Evolutionary conservation across 768 basidiomycete genomes (phyloP), one percentile per base, ranked within the genome.

Genomic region (Termitomyces sp.): DNA sequence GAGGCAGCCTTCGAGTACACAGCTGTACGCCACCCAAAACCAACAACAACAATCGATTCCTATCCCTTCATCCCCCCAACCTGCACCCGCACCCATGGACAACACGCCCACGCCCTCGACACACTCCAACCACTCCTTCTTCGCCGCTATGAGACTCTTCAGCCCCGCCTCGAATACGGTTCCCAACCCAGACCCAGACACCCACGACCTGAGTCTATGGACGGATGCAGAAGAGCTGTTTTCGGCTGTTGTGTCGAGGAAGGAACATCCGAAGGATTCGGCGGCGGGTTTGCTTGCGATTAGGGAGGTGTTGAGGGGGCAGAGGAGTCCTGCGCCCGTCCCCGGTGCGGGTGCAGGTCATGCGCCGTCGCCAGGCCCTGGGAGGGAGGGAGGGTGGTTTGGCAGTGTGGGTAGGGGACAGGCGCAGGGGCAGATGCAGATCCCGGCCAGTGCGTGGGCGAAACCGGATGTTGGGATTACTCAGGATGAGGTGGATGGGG

Each of bases 181-280:
- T 35, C 34, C 34, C 34, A 12, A 74, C 42, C 82, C 78, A 0
- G 84, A 88, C 63, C 84, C 86, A 3, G 86, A 88, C 64, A 70
- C 76, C 37, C 84, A 83, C 40, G 79, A 76, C 59, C 72, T 73
- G 0, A 68, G 80, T 3, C 85, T 83, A 84, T 76, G 83, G 0
- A 40, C 9, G 6, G 30, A 43, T 6, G 3, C 52, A 3, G 41
- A 53, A 17, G 88, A 89, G 62, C 63, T 75, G 7, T 85, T 76
- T 60, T 82, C 84, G 1, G 79, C 84, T 0, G 75, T 82, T 12
- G 80, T 88, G 56, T 78, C 76, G 28, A 72, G 87, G 11, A 88
- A 83, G 63, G 84, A 86, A 56, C 79, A 85, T 60, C 79, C 83
- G 0, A 76, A 80, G 17, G 88, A 89, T 59, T 74, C 78, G 0